A percentile compares a stretch with the other conserved stretches of the same genome.
phyloP scores from a whole-genome alignment of 1,284 basidiomycete species.

The Sanghuangporus weigelae region DNA sequence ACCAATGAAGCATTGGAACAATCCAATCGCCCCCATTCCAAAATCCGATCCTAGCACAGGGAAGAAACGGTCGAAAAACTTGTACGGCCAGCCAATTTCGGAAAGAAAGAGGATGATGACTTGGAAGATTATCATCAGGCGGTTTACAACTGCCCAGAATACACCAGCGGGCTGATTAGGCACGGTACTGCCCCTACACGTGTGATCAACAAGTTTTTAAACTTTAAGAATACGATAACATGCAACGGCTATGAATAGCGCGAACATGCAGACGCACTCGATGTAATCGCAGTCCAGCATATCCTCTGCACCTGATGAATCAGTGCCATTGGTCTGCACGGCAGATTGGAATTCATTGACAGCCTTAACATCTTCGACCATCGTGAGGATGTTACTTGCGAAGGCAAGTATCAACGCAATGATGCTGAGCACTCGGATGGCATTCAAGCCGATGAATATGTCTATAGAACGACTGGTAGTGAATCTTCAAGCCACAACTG shows the following conservation, averaged over 20 bases:
- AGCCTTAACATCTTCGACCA: constrained; percentile 77
- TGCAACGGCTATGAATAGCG: not conserved
- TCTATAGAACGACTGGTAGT: constrained; percentile 33
- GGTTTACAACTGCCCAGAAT: constrained; percentile 82
- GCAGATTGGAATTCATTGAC: constrained; percentile 56
- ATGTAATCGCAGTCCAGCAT: constrained; percentile 67
- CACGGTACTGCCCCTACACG: constrained; percentile 62
- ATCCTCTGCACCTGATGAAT: constrained; percentile 31
- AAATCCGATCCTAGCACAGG: constrained; percentile 83
- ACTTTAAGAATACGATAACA: not conserved
- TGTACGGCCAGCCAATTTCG: constrained; percentile 70
- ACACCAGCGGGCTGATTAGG: constrained; percentile 82
- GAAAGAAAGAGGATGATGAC: constrained; percentile 68
- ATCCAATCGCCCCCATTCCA: constrained; percentile 76
- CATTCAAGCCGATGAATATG: constrained; percentile 77
- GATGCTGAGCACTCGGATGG: constrained; percentile 72
- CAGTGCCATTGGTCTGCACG: constrained; percentile 30
- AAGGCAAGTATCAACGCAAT: constrained; percentile 76
- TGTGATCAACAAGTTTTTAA: not conserved
- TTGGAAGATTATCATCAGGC: constrained; percentile 77
- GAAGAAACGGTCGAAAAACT: constrained; percentile 74
- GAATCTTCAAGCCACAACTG: not conserved
- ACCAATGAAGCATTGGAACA: constrained; percentile 77
- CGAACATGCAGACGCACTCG: constrained; percentile 40
- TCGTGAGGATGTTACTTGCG: constrained; percentile 72